Base-by-base conservation (phyloP, 2,329 filamentous ascomycete genomes). In the Amylocarpus encephaloides region DNA sequence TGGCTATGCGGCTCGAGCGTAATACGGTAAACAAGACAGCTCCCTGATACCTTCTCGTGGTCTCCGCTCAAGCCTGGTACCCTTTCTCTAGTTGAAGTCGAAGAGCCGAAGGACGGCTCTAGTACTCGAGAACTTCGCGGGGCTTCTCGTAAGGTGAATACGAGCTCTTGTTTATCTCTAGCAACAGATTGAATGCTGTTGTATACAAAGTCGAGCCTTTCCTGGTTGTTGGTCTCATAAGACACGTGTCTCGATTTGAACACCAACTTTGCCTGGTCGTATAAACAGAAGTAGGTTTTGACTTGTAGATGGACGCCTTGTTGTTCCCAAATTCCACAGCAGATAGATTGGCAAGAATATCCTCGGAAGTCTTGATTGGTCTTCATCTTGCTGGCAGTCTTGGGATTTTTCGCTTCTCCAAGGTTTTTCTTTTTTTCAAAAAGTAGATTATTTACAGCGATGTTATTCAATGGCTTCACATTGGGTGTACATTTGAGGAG, bases 21-120 rank as follows among this genome's bases (percentile, higher is more conserved):
- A 43, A 73, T 61, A 22, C 71, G 70, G 56, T 81, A 82, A 0
- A 78, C 73, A 42, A 77, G 71, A 52, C 74, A 78, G 36, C 66
- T 68, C 2, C 71, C 70, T 2, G 69, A 68, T 35, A 72, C 68
- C n/a, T 59, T 62, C 10, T 61, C 60, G 48, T 75, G 69, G 0
- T 56, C 45, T 2, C 53, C 54, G 48, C n/a, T 16, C 13, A 46
- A 12, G 6, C 32, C 32, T 2, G 43, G 9, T 5, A 36, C 32
- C 29, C 43, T 26, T 46, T 10, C 12, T 36, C 32, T 35, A 35
- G 7, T 13, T 7, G 18, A 22, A 38, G 22, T 35, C 10, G 5
- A 10, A 1, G 9, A 15, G 12, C 10, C 43, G 19, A n/a, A 11
- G n/a, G 11, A 6, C 13, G 22, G 6, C 11, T 43, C 41, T 6